Base-by-base conservation (phyloP, 164 flowering plant species). In the Kalanchoe fedtschenkoi region DNA sequence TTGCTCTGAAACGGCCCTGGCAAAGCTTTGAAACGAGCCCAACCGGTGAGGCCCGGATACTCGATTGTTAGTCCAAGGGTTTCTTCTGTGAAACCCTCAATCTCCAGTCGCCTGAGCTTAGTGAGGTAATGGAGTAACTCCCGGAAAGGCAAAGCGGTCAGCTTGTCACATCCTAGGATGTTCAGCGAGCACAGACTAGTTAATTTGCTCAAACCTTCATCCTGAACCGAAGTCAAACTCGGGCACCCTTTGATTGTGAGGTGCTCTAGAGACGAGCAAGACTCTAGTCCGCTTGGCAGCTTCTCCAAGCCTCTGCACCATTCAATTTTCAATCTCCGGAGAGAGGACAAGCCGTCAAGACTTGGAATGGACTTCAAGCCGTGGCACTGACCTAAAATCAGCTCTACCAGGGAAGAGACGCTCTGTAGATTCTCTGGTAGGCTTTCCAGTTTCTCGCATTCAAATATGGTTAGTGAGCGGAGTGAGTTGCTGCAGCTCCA, bases 401-500 rank as follows among this genome's bases (percentile, higher is more conserved):
- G 35, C 59, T n/a, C 38, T 17, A 13, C 24, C 34, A 67, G 61
- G 34, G 30, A 7, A 13, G 29, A 19, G 21, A 47, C 58, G 14
- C 19, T 35, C 19, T 54, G 24, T 53, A 63, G 58, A 5, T 32
- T 41, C 35, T 35, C 66, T 54, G 58, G 47, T 29, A 53, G 32
- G 8, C 14, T 2, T n/a, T 22, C 3, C 15, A 47, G 65, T 1
- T 62, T 32, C 4, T 47, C 21, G 7, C 65, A 62, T 17, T 16
- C 35, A 11, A 4, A 9, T 6, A 62, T 42, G 32, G n/a, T 38
- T 34, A 61, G 54, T 26, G 64, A 61, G 11, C n/a, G 34, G 9
- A 62, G 65, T 46, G 53, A 62, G 55, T n/a, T 62, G 55, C 54
- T 22, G 34, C 64, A 26, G 9, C 64, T 30, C 55, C 55, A 62